Percentiles rank a stretch among this genome's conserved stretches.
Conservation (phyloP, 331 rosid species). For the Erythrophleum ivorense region DNA sequence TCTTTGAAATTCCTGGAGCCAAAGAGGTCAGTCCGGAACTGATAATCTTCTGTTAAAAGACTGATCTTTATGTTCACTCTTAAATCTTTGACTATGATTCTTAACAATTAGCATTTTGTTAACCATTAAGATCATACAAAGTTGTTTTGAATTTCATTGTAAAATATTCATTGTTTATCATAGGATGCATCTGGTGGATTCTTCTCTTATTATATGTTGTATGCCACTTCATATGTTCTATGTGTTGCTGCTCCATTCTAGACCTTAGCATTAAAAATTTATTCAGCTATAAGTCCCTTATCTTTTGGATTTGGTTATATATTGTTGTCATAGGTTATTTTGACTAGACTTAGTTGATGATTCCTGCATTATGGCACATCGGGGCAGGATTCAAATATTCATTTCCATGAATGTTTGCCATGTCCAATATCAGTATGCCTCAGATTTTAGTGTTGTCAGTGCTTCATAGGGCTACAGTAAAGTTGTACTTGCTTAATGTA, state of each 20-base stretch:
- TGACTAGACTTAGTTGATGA: slow-evolving; percentile 11
- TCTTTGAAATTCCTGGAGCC: slow-evolving; percentile 97
- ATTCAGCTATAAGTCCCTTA: slow-evolving; percentile 16
- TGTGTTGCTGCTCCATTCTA: not conserved
- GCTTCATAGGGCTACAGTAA: not conserved
- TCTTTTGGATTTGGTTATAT: slow-evolving; percentile 19
- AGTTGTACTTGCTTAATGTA: slow-evolving; percentile 11
- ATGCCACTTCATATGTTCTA: not conserved
- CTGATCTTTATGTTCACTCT: slow-evolving; percentile 25
- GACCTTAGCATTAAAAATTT: slow-evolving; percentile 12
- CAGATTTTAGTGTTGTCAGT: not conserved
- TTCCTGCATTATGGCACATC: not conserved
- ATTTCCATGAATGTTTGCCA: not conserved
- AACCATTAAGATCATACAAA: not conserved
- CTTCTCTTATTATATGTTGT: slow-evolving; percentile 15
- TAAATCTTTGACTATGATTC: slow-evolving; percentile 8
- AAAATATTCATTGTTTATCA: slow-evolving; percentile 14
- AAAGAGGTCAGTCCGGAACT: slow-evolving; percentile 63
- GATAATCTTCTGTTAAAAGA: slow-evolving; percentile 7
- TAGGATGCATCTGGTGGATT: slow-evolving; percentile 25
- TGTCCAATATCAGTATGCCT: not conserved
- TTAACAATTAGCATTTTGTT: slow-evolving; percentile 1
- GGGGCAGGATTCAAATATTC: not conserved
- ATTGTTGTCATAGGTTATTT: not conserved
- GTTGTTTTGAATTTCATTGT: not conserved